Percentiles rank a stretch among this genome's conserved stretches.
Conservation (phyloP, 2,329 filamentous ascomycete species). For the Allantophomopsis lycopodina region DNA sequence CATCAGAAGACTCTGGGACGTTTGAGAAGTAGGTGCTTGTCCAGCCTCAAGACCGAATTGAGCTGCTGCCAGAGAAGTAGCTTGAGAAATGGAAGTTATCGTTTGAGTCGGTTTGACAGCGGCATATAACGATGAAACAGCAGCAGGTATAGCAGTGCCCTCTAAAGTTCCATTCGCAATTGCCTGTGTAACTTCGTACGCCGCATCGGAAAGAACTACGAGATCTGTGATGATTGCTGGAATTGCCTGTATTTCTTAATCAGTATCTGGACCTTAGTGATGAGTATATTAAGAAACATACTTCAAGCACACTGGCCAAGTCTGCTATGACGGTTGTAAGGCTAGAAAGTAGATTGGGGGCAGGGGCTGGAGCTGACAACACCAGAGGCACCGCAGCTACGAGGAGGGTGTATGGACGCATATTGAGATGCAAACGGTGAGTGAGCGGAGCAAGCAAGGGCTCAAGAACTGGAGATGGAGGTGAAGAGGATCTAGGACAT, state of each 20-base stretch:
- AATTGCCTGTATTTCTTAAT: background rate
- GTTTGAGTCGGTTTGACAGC: slow-evolving; percentile 12
- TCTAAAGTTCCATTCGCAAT: slow-evolving; percentile 7
- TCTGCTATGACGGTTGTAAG: background rate
- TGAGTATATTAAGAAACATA: background rate
- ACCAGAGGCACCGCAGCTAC: background rate
- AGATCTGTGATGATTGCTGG: background rate
- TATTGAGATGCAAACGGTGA: background rate
- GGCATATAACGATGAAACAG: slow-evolving; percentile 6
- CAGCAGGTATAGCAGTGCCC: slow-evolving; percentile 5
- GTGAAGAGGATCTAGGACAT: too few species aligned
- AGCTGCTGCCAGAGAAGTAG: slow-evolving; percentile 3
- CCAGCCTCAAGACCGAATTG: slow-evolving; percentile 2
- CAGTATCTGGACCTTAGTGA: background rate
- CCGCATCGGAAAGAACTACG: background rate
- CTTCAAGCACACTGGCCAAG: background rate
- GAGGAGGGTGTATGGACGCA: background rate
- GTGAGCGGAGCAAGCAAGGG: background rate
- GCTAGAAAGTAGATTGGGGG: background rate
- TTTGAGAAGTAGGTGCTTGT: slow-evolving; percentile 2
- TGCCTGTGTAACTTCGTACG: slow-evolving; percentile 1
- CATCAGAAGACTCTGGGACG: slow-evolving; percentile 4
- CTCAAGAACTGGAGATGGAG: background rate
- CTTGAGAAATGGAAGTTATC: slow-evolving; percentile 11
- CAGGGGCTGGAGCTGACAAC: background rate